Evolutionary conservation across 805 yeast species (phyloP).

Genomic region (Dipodascus geniculatus): DNA sequence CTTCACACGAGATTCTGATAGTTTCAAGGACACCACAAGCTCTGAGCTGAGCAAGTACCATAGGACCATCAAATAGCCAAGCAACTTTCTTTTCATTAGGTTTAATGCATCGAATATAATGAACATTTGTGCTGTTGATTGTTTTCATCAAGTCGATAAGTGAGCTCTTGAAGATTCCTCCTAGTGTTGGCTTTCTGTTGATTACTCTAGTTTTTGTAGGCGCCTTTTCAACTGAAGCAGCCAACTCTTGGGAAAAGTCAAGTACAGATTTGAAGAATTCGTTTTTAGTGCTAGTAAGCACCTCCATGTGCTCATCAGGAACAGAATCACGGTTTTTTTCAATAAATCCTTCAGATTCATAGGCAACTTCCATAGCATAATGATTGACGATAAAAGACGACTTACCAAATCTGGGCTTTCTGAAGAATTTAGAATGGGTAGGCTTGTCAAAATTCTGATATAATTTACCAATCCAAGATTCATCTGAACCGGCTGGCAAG

Average conservation of each 20-base stretch:
- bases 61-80: conserved; percentile 89
- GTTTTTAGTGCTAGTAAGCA: conserved; percentile 58
- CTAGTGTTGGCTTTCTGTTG: conserved; percentile 80
- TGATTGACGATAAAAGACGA: conserved; percentile 83
- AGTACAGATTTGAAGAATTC: conserved; percentile 54
- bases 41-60: conserved; percentile 90
- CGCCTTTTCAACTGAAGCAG: conserved; percentile 37
- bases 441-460: conserved; percentile 73
- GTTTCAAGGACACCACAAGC: conserved; percentile 99
- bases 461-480: conserved; percentile 83
- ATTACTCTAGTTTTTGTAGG: conserved; percentile 33
- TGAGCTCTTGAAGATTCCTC: conserved; percentile 86
- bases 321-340: conserved; percentile 97
- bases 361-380: conserved; percentile 88
- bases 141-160: conserved; percentile 88
- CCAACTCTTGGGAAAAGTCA: conserved; percentile 41
- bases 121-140: conserved; percentile 89
- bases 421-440: conserved; percentile 65
- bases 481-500: conserved; percentile 86
- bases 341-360: conserved; percentile 87
- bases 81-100: conserved; percentile 92
- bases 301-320: conserved; percentile 88
- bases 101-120: conserved; percentile 92
- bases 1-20: conserved; percentile 92
- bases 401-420: conserved; percentile 90